Evolutionary conservation across 129 eudicot species (phyloP).

Genomic region (Tagetes patula): DNA sequence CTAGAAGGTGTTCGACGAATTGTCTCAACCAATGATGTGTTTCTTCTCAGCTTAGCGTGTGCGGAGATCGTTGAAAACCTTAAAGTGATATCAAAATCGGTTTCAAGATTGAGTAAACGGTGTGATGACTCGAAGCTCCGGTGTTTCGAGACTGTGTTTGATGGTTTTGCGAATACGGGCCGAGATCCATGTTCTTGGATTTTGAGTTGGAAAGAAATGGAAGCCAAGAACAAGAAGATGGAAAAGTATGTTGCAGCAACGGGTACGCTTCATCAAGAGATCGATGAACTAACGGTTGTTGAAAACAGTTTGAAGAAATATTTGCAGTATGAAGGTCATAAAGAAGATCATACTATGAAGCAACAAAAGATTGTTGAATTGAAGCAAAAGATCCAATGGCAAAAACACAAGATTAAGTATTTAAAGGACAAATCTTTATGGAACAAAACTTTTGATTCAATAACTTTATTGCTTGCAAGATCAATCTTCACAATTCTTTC

Average conservation of each 20-base stretch:
- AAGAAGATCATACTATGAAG: conserved; percentile 30
- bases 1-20: conserved; percentile 77
- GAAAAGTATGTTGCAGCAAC: conserved; percentile 48
- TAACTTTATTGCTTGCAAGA: conserved; percentile 50
- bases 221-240: conserved; percentile 46
- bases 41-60: conserved; percentile 67
- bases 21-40: conserved; percentile 66
- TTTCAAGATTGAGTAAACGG: conserved; percentile 49
- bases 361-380: conserved; percentile 53
- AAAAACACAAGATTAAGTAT: conserved; percentile 63
- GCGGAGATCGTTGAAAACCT: conserved; percentile 72
- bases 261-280: conserved; percentile 46
- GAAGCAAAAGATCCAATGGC: conserved; percentile 72
- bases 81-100: conserved; percentile 43
- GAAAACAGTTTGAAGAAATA: conserved; percentile 53
- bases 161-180: conserved; percentile 59
- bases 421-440: conserved; percentile 70
- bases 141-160: conserved; percentile 39
- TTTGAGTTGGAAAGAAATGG: conserved; percentile 58
- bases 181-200: conserved; percentile 55
- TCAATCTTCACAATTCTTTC: conserved; percentile 66
- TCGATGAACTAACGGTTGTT: conserved; percentile 49
- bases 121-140: conserved; percentile 54
- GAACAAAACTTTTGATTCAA: conserved; percentile 65
- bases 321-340: neutral